phyloP scores from a whole-genome alignment of 768 basidiomycete species.

The Boletales sp. region DNA sequence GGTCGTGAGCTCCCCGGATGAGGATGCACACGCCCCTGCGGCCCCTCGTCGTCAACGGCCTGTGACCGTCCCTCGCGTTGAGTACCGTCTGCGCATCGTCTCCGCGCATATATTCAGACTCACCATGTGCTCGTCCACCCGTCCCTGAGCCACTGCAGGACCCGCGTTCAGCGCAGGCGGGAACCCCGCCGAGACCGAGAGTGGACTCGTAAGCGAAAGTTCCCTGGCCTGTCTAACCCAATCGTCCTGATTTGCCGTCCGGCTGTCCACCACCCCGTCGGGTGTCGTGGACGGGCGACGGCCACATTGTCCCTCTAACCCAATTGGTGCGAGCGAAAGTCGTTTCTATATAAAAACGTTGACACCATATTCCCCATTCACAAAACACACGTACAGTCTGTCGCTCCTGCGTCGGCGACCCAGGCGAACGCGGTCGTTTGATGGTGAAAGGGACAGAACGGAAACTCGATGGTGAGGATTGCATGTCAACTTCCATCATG shows the following conservation, averaged over 20 bases:
- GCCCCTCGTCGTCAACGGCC: slow-evolving; percentile 25
- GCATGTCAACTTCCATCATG: slow-evolving; percentile 58
- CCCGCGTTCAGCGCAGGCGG: background rate
- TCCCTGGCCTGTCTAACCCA: slow-evolving; percentile 72
- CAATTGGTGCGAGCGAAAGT: slow-evolving; percentile 38
- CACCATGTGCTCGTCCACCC: slow-evolving; percentile 47
- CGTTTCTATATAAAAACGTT: slow-evolving; percentile 50
- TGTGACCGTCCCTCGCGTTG: slow-evolving; percentile 6
- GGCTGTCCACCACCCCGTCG: slow-evolving; percentile 13
- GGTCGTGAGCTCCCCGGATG: slow-evolving; percentile 10
- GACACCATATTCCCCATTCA: background rate
- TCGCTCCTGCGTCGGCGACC: slow-evolving; percentile 46
- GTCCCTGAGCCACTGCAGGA: slow-evolving; percentile 5
- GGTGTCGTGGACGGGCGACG: slow-evolving; percentile 30
- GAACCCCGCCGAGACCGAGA: slow-evolving; percentile 16
- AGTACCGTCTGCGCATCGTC: slow-evolving; percentile 1
- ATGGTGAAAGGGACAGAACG: slow-evolving; percentile 32
- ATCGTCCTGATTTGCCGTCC: slow-evolving; percentile 55
- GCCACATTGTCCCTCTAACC: slow-evolving; percentile 18
- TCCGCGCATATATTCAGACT: slow-evolving; percentile 13
- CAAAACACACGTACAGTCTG: slow-evolving; percentile 42
- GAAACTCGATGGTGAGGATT: slow-evolving; percentile 39
- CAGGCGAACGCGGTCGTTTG: slow-evolving; percentile 64
- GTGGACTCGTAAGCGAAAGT: slow-evolving; percentile 46
- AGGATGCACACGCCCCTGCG: slow-evolving; percentile 10